phyloP scores from a whole-genome alignment of 352 stramenopile species.

The Phytophthora rubi region DNA sequence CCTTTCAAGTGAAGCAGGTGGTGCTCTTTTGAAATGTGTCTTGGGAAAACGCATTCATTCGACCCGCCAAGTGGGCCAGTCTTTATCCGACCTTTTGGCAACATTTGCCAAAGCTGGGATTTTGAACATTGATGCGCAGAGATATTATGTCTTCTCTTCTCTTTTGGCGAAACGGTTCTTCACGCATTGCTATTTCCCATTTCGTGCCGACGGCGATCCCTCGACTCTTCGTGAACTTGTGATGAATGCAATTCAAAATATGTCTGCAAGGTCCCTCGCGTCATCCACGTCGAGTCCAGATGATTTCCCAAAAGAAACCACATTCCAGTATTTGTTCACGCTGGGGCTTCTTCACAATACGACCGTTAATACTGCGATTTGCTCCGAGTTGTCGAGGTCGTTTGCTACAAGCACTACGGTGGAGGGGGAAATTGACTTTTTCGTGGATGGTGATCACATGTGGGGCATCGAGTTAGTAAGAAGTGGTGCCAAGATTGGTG shows the following conservation, averaged over 20 bases:
- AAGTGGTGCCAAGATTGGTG: neutral
- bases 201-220: neutral
- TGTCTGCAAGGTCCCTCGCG: neutral
- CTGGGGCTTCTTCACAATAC: neutral
- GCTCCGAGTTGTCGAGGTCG: conserved; percentile 2
- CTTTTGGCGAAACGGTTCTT: neutral
- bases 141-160: neutral
- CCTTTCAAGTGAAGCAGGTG: neutral
- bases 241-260: conserved; percentile 6
- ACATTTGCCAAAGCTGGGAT: conserved; percentile 2
- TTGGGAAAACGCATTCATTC: conserved; percentile 4
- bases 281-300: conserved; percentile 2
- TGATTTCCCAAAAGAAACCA: neutral
- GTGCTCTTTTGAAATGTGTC: neutral
- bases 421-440: neutral
- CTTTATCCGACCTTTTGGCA: neutral
- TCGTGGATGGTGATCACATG: neutral
- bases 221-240: conserved; percentile 5
- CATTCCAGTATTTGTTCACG: neutral
- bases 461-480: neutral
- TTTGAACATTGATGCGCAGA: conserved; percentile 5
- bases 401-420: neutral
- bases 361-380: neutral
- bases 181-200: conserved; percentile 4
- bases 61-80: neutral